Evolutionary conservation across 2,329 filamentous ascomycete genomes (phyloP), one percentile per base, ranked within the genome.

Genomic region (Pyrenophora teres): DNA sequence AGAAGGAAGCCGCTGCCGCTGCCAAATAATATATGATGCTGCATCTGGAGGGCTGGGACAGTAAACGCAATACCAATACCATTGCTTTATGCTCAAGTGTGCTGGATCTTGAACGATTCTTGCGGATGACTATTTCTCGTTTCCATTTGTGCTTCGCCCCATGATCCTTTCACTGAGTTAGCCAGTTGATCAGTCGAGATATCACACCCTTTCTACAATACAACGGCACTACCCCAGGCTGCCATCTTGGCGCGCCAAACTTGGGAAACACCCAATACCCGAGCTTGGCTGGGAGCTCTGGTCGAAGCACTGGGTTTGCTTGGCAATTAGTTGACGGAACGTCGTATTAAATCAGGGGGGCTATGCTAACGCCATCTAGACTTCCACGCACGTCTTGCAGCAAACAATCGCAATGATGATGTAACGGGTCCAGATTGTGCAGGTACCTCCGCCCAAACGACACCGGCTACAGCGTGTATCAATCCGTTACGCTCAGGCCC

Each of bases 1-100:
- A 69, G 36, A 69, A 69, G 47, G 66, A 60, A 35, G 69, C 68
- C 9, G 63, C 65, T 1, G 63, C 59, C 23, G 69, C 67, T 4
- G 60, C 65, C 0, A 70, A 71, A 51, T 40, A 51, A 32, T 66
- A 32, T 21, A 16, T 6, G 6, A 36, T 12, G 1, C 15, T 31
- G 3, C 7, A 23, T 19, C 15, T 8, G 33, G 13, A 12, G 9
- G 27, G 40, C 18, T 32, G 31, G 25, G 21, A 33, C 25, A 30
- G 31, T 32, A 46, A 15, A 50, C 39, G 18, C 39, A 33, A 46
- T 50, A 46, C 46, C 49, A 48, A 53, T 49, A 43, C 31, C 12
- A 40, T 46, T 25, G 30, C 39, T 38, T 32, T 15, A 2, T 27
- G 3, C 9, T 32, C 12, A 19, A 25, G 6, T 19, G 19, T 30